A percentile compares a stretch with the other conserved stretches of the same genome.
These are phyloP conservation scores for Dioscorea zingiberensis DNA, from an alignment of 106 monocot species.

Conservation along the genomic window DNA sequence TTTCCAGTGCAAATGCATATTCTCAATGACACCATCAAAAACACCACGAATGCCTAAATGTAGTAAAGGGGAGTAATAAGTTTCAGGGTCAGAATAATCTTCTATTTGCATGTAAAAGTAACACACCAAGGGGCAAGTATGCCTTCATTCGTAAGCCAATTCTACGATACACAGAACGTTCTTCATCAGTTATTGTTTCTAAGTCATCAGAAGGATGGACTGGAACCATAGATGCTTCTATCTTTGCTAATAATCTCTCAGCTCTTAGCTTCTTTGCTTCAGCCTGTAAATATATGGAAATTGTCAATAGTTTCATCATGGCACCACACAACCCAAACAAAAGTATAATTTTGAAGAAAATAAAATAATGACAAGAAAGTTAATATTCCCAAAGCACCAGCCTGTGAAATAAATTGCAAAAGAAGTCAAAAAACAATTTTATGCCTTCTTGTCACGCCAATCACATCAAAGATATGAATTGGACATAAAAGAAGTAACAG, in stretches of 20 bases:
- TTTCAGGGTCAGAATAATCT: too few species aligned
- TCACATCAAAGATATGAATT: too few species aligned
- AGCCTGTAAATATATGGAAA: slow-evolving; percentile 26
- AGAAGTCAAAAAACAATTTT: too few species aligned
- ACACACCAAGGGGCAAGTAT: slow-evolving; percentile 88
- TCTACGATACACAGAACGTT: slow-evolving; percentile 89
- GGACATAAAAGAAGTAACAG: too few species aligned
- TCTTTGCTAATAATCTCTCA: slow-evolving; percentile 77
- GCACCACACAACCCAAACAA: too few species aligned
- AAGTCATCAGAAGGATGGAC: slow-evolving; percentile 80
- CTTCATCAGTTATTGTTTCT: slow-evolving; percentile 97
- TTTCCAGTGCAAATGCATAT: slow-evolving; percentile 99
- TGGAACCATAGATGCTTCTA: slow-evolving; percentile 92
- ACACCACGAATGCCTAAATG: slow-evolving; percentile 87
- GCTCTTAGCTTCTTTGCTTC: slow-evolving; percentile 77
- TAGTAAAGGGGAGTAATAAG: too few species aligned
- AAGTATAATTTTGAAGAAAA: too few species aligned
- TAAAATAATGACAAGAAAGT: too few species aligned
- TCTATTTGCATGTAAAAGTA: slow-evolving; percentile 4
- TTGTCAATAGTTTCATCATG: background rate
- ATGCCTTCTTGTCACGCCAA: too few species aligned
- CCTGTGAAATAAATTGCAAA: too few species aligned
- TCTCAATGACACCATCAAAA: slow-evolving; percentile 99
- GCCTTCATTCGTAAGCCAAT: slow-evolving; percentile 94
- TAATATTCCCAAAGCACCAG: too few species aligned